Evolutionary conservation across 129 eudicot species (phyloP).

Genomic region (Oenanthe sinensis): DNA sequence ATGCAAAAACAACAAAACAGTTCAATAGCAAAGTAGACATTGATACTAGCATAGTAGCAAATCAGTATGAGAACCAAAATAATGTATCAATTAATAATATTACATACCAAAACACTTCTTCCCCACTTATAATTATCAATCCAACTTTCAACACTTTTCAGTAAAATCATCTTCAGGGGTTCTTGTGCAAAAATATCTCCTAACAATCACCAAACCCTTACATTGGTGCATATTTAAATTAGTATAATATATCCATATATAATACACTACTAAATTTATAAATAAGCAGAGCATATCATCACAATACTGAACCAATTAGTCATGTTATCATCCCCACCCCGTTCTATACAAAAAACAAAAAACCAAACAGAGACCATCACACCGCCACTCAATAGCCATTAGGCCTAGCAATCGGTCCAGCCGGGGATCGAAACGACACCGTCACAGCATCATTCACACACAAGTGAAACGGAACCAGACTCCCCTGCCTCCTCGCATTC

Average conservation of each 20-base stretch:
- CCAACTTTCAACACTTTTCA: background rate
- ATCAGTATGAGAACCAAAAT: background rate
- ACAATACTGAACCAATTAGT: background rate
- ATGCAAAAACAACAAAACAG: background rate
- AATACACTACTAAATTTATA: background rate
- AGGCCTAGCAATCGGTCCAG: conserved; percentile 52
- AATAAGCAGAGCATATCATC: background rate
- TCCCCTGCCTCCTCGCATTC: conserved; percentile 19
- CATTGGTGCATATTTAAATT: background rate
- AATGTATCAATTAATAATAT: background rate
- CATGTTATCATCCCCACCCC: background rate
- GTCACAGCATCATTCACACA: conserved; percentile 45
- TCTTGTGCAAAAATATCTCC: background rate
- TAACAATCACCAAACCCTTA: background rate
- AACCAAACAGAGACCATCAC: background rate
- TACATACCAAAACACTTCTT: background rate
- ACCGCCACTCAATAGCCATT: background rate
- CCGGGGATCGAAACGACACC: conserved; percentile 31
- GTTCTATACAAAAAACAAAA: background rate
- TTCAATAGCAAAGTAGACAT: background rate
- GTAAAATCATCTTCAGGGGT: background rate
- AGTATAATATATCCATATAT: too few relatives aligned
- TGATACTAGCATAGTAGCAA: too few relatives aligned
- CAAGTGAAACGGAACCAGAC: conserved; percentile 38
- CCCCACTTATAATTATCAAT: background rate